Evolutionary conservation across 2,329 filamentous ascomycete genomes (phyloP).

Genomic region (Fusarium nanum): DNA sequence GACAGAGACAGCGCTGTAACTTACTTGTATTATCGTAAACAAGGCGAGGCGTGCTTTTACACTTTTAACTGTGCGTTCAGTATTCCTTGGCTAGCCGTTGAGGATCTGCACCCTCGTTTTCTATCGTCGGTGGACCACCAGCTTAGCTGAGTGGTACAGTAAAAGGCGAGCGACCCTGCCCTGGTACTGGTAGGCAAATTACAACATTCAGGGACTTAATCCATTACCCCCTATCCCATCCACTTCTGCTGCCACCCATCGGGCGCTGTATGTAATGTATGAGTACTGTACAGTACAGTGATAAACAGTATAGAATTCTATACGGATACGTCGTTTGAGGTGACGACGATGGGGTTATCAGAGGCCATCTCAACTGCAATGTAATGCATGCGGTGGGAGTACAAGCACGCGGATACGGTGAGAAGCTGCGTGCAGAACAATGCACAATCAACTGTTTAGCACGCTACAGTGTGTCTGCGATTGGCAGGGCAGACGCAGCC

Average conservation of each 20-base stretch:
- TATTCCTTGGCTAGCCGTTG: slow-evolving; percentile 16
- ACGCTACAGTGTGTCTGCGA: slow-evolving; percentile 35
- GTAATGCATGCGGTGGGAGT: slow-evolving; percentile 20
- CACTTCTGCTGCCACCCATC: slow-evolving; percentile 33
- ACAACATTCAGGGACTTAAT: slow-evolving; percentile 33
- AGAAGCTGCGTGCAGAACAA: slow-evolving; percentile 28
- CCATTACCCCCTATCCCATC: slow-evolving; percentile 36
- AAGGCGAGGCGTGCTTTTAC: background rate
- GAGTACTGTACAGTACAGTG: background rate
- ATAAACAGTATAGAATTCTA: background rate
- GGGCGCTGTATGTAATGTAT: background rate
- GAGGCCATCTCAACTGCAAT: slow-evolving; percentile 11
- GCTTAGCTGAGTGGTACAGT: slow-evolving; percentile 7
- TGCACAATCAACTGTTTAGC: slow-evolving; percentile 30
- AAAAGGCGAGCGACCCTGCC: slow-evolving; percentile 21
- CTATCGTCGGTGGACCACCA: slow-evolving; percentile 2
- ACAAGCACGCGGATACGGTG: slow-evolving; percentile 37
- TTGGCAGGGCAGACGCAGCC: slow-evolving; percentile 45
- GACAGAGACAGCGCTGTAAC: background rate
- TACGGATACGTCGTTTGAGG: slow-evolving; percentile 5
- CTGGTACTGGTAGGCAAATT: slow-evolving; percentile 38
- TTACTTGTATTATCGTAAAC: background rate
- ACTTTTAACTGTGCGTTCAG: background rate
- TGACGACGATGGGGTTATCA: slow-evolving; percentile 5
- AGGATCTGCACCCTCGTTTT: slow-evolving; percentile 24